Evolutionary conservation across 2,329 filamentous ascomycete species (phyloP), one percentile per base, ranked within the genome.

Genomic region (Sodiomyces alkalinus): DNA sequence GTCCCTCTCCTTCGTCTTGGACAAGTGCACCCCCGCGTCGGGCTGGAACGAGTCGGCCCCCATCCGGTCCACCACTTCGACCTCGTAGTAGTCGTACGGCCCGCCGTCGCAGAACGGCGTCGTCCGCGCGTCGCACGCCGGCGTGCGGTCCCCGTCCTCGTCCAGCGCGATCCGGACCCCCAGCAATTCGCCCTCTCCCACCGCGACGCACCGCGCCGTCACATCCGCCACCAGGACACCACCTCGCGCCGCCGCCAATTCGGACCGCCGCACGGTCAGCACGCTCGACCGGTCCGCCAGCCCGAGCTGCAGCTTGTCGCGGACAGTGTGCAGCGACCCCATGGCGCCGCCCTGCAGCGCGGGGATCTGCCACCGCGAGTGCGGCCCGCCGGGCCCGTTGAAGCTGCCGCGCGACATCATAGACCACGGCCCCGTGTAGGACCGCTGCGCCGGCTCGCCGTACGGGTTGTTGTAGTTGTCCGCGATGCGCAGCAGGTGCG

Each of bases 391-490:
- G 0, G 62, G 63, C 0, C 64, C 64, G 31, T 64, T 64, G 47
- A 67, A 67, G 3, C 52, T 58, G 4, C 63, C 63, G 1, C 62
- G 47, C 14, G 55, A 57, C 35, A 68, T 49, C 63, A 68, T 68
- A 5, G 55, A 60, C 48, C 56, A 68, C 0, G 62, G 61, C 0
- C 64, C 64, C 0, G 62, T 62, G 40, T 62, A 67, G 1, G 56
- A 44, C 14, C 64, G 56, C 3, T 58, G 52, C 22, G 53, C 41
- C 1, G 61, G 62, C 1, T 46, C 38, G 3, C 55, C 48, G 36
- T 59, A 67, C 0, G 63, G 63, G 30, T 68, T 68, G 37, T 67
- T 67, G 39, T 68, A 67, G 40, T 68, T 68, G 38, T 68, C 64
- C 7, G 59, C 57, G 14, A 67, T 66, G 10, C 55, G 53, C 2